Base-by-base conservation (phyloP, 148 eudicot species). In the Silene conica region DNA sequence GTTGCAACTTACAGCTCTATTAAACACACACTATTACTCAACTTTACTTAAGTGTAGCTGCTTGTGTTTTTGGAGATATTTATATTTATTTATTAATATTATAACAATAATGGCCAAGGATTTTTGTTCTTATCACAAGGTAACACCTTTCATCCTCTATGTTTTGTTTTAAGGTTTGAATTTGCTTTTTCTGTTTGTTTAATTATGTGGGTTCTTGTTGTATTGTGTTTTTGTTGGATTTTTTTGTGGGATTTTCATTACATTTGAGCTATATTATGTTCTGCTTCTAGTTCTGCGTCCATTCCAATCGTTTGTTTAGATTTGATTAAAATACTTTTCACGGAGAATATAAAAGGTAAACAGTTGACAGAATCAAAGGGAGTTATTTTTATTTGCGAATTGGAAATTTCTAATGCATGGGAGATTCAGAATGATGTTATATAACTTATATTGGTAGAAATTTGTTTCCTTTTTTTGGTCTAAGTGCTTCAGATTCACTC, bases 61-160 rank as follows among this genome's bases (percentile, higher is more conserved):
- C 1, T 67, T 77, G n/a, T n/a, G n/a, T n/a, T 50, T 59, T 38
- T 63, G 48, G 70, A 71, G 55, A 31, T n/a, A n/a, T n/a, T n/a
- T n/a, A 38, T 38, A 38, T 38, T 5, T 6, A 38, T 38, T 4
- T 38, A 38, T 38, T 38, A 38, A 38, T 38, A 38, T 1, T 34
- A 34, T n/a, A 34, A 50, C 6, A 50, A 13, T 22, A 69, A 88
- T 88, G 90, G 90, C 84, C n/a, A 92, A 87, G 57, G 80, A 78
- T 61, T 77, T 87, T 18, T 78, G 82, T 77, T 67, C 83, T 70
- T 73, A 69, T 74, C 71, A 77, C 75, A 88, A 89, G 90, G 96
- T 90, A 80, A 22, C 19, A 67, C 19, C 21, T 31, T 50, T 13
- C 10, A 20, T 59, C 55, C 18, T 55, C 14, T 43, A 5, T 2